phyloP scores from a whole-genome alignment of 139 green algal species.

The Picochlorum sp. region DNA sequence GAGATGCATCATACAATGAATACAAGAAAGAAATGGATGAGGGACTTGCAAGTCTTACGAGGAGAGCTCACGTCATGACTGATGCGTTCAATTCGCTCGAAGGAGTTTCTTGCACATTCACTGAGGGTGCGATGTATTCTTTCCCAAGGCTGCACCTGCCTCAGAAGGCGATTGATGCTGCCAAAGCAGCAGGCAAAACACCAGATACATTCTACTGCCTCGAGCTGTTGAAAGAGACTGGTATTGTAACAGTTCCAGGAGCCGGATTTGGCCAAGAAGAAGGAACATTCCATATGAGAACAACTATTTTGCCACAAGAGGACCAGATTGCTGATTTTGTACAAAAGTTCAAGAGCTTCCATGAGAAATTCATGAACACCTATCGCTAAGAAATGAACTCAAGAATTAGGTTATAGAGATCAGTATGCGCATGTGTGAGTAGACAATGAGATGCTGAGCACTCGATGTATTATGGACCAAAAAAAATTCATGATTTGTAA shows the following conservation, averaged over 20 bases:
- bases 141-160: slow-evolving; percentile 74
- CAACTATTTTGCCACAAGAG: slow-evolving; percentile 46
- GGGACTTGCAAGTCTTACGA: slow-evolving; percentile 61
- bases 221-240: slow-evolving; percentile 73
- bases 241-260: slow-evolving; percentile 88
- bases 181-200: slow-evolving; percentile 67
- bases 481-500: neutral
- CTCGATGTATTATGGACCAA: too few species aligned
- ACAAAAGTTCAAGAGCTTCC: slow-evolving; percentile 70
- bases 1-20: slow-evolving; percentile 59
- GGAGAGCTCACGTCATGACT: slow-evolving; percentile 68
- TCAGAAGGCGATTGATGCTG: slow-evolving; percentile 47
- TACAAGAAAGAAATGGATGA: slow-evolving; percentile 55
- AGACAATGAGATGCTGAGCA: too few species aligned
- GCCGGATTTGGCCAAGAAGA: slow-evolving; percentile 76
- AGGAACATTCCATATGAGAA: slow-evolving; percentile 90
- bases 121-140: slow-evolving; percentile 80
- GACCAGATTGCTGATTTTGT: slow-evolving; percentile 60
- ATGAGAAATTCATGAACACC: slow-evolving; percentile 58
- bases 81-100: slow-evolving; percentile 78
- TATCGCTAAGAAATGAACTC: slow-evolving; percentile 27
- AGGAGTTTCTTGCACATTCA: slow-evolving; percentile 79
- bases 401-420: neutral
- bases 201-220: slow-evolving; percentile 91
- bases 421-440: too few species aligned